Percentiles rank a stretch among this genome's conserved stretches.
These are phyloP conservation scores for Pistacia integerrima DNA, from an alignment of 345 rosid species.

Conservation along the genomic window DNA sequence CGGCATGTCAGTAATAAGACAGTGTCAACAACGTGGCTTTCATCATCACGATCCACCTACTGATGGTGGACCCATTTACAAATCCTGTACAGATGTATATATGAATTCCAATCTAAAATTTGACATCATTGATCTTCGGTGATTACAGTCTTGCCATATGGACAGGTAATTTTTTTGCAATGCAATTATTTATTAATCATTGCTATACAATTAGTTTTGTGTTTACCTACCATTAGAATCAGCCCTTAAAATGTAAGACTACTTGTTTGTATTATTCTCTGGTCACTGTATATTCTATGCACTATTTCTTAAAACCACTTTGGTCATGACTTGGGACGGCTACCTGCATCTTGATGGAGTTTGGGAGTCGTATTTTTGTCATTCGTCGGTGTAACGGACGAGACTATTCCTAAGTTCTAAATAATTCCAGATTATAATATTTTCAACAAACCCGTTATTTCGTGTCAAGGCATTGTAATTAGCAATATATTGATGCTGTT, in stretches of 20 bases:
- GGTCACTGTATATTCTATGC: conserved; percentile 13
- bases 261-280: background rate
- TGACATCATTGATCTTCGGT: conserved; percentile 88
- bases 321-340: conserved; percentile 4
- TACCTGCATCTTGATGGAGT: background rate
- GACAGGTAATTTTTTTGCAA: conserved; percentile 4
- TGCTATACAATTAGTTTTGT: conserved; percentile 1
- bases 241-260: background rate
- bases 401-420: background rate
- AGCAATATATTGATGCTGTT: background rate
- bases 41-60: conserved; percentile 76
- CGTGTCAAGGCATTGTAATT: background rate
- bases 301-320: background rate
- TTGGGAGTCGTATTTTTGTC: background rate
- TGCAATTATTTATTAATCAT: conserved; percentile 21
- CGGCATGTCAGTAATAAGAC: conserved; percentile 89
- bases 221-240: background rate
- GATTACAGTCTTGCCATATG: conserved; percentile 22
- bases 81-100: conserved; percentile 78
- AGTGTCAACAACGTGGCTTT: conserved; percentile 88
- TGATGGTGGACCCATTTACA: conserved; percentile 91
- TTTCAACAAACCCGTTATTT: background rate
- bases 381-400: background rate
- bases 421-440: background rate
- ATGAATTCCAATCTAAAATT: conserved; percentile 82